A percentile compares a stretch with the other conserved stretches of the same genome.
Evolutionary conservation across 345 rosid genomes (phyloP).

Genomic region (Gossypium turneri): DNA sequence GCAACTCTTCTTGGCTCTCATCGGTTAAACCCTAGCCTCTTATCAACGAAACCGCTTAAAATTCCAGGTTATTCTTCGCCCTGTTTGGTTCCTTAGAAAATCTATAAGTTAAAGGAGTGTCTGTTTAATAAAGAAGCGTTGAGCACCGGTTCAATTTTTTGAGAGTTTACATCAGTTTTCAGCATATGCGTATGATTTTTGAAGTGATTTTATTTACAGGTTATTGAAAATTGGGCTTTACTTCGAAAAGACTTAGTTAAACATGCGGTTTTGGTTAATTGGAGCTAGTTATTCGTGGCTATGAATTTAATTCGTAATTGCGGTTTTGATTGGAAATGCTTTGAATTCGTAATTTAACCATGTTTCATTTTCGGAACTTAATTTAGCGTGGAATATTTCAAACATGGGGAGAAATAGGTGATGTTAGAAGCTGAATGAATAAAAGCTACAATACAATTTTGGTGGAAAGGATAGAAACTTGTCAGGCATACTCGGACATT

Average conservation of each 20-base stretch:
- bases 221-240: background rate
- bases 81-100: slow-evolving; percentile 15
- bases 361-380: background rate
- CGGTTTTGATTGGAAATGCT: background rate
- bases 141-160: background rate
- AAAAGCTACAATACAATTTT: background rate
- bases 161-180: background rate
- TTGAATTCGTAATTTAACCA: background rate
- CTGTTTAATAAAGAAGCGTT: background rate
- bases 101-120: background rate
- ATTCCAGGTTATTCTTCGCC: slow-evolving; percentile 24
- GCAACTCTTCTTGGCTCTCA: slow-evolving; percentile 25
- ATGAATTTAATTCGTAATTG: background rate
- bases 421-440: background rate
- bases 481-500: background rate
- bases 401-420: background rate
- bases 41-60: slow-evolving; percentile 17
- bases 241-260: background rate
- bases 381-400: background rate
- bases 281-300: background rate
- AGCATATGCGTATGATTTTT: background rate
- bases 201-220: background rate
- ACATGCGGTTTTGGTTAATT: background rate
- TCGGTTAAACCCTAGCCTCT: slow-evolving; percentile 18
- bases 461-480: background rate